These are phyloP conservation scores for Polyporus arcularius DNA, from an alignment of 768 basidiomycete species.

Conservation along the genomic window DNA sequence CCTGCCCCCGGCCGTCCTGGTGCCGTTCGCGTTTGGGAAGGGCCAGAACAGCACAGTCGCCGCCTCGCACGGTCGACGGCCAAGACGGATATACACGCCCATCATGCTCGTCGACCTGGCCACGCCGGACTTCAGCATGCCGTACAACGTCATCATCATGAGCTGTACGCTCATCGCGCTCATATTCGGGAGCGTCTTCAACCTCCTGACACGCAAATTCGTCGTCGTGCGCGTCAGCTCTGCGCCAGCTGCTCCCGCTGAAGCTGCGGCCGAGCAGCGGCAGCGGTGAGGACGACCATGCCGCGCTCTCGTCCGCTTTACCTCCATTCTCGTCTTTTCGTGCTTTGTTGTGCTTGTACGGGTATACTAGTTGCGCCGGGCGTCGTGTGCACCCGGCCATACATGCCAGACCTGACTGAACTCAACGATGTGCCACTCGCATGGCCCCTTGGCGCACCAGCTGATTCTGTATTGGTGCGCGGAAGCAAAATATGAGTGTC, in stretches of 20 bases:
- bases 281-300: neutral
- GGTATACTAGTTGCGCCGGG: too few species aligned
- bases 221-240: conserved; percentile 46
- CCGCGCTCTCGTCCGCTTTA: neutral
- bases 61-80: conserved; percentile 4
- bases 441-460: neutral
- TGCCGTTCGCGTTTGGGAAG: conserved; percentile 35
- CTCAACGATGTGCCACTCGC: too few species aligned
- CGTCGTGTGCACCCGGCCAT: too few species aligned
- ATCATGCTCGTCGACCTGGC: conserved; percentile 89
- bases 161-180: conserved; percentile 89
- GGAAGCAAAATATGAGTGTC: neutral
- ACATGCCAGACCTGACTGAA: too few species aligned
- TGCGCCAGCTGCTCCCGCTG: neutral
- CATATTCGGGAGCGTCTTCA: conserved; percentile 92
- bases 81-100: conserved; percentile 69
- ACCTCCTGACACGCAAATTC: conserved; percentile 80
- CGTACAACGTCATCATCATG: conserved; percentile 99
- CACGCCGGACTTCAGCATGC: conserved; percentile 99
- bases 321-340: too few species aligned
- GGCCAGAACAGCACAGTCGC: neutral
- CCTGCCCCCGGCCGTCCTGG: conserved; percentile 81
- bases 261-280: neutral
- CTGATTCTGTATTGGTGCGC: neutral
- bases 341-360: too few species aligned